phyloP scores from a whole-genome alignment of 1,139 yeast genomes.

The Scheffersomyces cryptocercus region DNA sequence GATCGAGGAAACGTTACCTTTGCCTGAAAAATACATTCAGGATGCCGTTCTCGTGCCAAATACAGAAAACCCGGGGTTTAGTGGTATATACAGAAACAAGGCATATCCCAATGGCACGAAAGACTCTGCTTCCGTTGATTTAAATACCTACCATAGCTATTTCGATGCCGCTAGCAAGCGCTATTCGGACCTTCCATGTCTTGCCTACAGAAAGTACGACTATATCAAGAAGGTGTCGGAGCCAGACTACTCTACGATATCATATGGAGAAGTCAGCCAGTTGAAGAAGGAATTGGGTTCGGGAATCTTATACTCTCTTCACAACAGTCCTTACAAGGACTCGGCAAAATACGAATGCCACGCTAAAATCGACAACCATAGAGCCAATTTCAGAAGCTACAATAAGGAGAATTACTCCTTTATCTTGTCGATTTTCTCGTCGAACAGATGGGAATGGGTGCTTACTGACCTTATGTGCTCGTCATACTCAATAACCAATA shows the following conservation, averaged over 20 bases:
- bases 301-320: slow-evolving; percentile 22
- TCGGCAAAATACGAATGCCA: slow-evolving; percentile 16
- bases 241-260: slow-evolving; percentile 10
- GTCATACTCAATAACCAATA: slow-evolving; percentile 23
- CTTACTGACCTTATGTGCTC: slow-evolving; percentile 22
- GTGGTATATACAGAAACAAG: slow-evolving; percentile 34
- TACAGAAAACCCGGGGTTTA: slow-evolving; percentile 29
- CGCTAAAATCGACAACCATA: slow-evolving; percentile 21
- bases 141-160: slow-evolving; percentile 16
- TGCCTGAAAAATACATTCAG: slow-evolving; percentile 13
- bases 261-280: slow-evolving; percentile 17
- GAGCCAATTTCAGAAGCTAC: slow-evolving; percentile 10
- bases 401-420: slow-evolving; percentile 21
- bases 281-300: slow-evolving; percentile 18
- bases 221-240: slow-evolving; percentile 16
- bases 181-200: slow-evolving; percentile 13
- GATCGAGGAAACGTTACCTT: slow-evolving; percentile 25
- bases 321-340: slow-evolving; percentile 18
- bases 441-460: slow-evolving; percentile 26
- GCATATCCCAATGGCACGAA: slow-evolving; percentile 25
- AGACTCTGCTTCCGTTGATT: slow-evolving; percentile 16
- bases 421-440: slow-evolving; percentile 20
- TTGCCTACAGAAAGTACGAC: slow-evolving; percentile 19
- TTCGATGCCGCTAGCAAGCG: slow-evolving; percentile 15
- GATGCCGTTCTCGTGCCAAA: slow-evolving; percentile 31